phyloP scores from a whole-genome alignment of 83 land plant genomes.

The Thuja plicata region DNA sequence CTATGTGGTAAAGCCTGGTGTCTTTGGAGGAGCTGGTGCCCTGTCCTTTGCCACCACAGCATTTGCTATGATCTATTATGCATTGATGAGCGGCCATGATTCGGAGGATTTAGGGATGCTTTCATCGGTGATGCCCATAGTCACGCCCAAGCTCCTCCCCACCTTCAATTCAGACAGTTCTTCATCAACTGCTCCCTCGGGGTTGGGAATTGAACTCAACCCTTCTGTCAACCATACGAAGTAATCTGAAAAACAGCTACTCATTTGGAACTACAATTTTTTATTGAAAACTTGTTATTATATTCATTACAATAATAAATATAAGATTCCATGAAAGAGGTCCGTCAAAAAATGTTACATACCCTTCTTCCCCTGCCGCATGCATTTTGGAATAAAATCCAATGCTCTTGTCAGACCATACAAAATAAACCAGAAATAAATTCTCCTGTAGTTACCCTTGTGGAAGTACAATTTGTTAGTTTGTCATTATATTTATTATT shows the following conservation, averaged over 20 bases:
- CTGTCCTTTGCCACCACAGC: constrained; percentile 8
- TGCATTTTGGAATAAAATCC: too few species aligned
- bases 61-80: background rate
- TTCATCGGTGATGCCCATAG: background rate
- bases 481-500: too few species aligned
- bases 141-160: background rate
- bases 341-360: too few species aligned
- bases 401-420: too few species aligned
- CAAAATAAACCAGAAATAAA: too few species aligned
- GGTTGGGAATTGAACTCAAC: background rate
- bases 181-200: background rate
- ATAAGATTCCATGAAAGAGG: too few species aligned
- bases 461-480: too few species aligned
- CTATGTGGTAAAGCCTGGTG: constrained; percentile 48
- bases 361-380: too few species aligned
- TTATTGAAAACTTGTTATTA: too few species aligned
- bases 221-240: background rate
- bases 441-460: too few species aligned
- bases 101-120: background rate
- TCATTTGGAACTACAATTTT: too few species aligned
- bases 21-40: constrained; percentile 25
- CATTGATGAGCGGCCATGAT: background rate
- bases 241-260: background rate
- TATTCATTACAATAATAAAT: too few species aligned
- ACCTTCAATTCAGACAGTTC: background rate